Evolutionary conservation across 176 grass and related monocot genomes (phyloP), one percentile per base, ranked within the genome.

Genomic region (Pontederia crassipes): DNA sequence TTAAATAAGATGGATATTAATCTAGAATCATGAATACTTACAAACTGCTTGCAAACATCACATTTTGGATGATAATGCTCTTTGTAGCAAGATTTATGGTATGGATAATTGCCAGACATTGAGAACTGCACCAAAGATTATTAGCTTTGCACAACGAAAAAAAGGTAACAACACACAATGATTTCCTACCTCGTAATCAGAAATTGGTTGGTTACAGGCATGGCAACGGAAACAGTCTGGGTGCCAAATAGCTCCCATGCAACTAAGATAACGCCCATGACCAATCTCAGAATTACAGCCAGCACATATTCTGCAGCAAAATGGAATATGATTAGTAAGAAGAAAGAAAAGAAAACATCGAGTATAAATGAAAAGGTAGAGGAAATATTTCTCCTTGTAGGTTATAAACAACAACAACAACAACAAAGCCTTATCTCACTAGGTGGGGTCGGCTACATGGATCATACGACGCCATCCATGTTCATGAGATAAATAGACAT

Each of bases 11-110:
- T 40, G 6, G 32, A 48, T 28, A 62, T 72, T 52, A 40, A 40
- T 40, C 32, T 7, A 40, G 32, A 40, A 40, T 4, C 15, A 55
- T 56, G 26, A 47, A 12, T 46, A 64, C 87, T 92, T 85, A 92
- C 93, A 83, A 92, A 92, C 68, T 92, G 82, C 56, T 83, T 92
- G 84, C 93, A 98, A 52, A 92, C 88, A 79, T 92, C 93, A 47
- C 93, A 98, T 83, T 98, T 98, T 60, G 93, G 93, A 55, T 92
- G 84, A 80, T 92, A 82, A 20, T 66, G 77, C 69, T 96, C 86
- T 67, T 85, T 85, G 78, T 90, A 90, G 74, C 91, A 96, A 45
- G 62, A 80, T 74, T 90, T 90, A 64, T 96, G 86, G 79, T 88
- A 92, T 4, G 87, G 84, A 63, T 80, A 76, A 76, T 83, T 85